Evolutionary conservation across 352 stramenopile genomes (phyloP).

Genomic region (Globisporangium paroecandrum): DNA sequence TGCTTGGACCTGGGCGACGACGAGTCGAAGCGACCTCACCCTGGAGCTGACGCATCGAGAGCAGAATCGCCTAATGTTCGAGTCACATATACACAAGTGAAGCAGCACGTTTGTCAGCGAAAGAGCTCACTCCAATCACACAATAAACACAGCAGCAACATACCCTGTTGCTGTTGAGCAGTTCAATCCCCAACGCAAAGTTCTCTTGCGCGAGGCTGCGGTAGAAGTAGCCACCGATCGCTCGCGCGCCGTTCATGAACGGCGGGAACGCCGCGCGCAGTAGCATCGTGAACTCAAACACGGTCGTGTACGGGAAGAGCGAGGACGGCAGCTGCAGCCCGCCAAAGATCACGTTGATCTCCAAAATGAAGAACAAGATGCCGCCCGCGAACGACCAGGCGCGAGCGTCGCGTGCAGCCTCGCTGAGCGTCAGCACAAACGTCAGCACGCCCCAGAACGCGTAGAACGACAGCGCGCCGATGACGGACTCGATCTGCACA

Average conservation of each 20-base stretch:
- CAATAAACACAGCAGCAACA: neutral
- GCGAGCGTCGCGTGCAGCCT: conserved; percentile 80
- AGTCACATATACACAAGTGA: neutral
- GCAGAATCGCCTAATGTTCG: conserved; percentile 53
- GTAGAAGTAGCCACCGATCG: conserved; percentile 91
- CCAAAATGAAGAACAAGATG: conserved; percentile 91
- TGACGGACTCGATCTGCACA: conserved; percentile 88
- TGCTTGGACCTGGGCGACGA: conserved; percentile 38
- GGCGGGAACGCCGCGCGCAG: conserved; percentile 93
- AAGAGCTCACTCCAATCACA: neutral
- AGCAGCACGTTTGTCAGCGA: neutral
- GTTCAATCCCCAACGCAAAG: conserved; percentile 64
- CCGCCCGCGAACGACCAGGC: conserved; percentile 93
- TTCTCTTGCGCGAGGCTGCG: conserved; percentile 67
- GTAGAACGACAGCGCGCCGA: conserved; percentile 94
- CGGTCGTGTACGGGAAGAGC: conserved; percentile 81
- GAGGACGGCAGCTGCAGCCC: conserved; percentile 42
- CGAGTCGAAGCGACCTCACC: conserved; percentile 58
- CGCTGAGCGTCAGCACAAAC: conserved; percentile 94
- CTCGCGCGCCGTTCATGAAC: conserved; percentile 96
- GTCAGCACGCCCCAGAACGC: conserved; percentile 94
- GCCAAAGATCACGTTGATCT: conserved; percentile 91
- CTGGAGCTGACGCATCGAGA: conserved; percentile 76
- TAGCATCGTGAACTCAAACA: conserved; percentile 91
- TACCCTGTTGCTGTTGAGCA: conserved; percentile 82